A percentile compares a stretch with the other conserved stretches of the same genome.
These are phyloP conservation scores for Aspergillus hancockii DNA, from an alignment of 495 filamentous ascomycete genomes.

Conservation along the genomic window DNA sequence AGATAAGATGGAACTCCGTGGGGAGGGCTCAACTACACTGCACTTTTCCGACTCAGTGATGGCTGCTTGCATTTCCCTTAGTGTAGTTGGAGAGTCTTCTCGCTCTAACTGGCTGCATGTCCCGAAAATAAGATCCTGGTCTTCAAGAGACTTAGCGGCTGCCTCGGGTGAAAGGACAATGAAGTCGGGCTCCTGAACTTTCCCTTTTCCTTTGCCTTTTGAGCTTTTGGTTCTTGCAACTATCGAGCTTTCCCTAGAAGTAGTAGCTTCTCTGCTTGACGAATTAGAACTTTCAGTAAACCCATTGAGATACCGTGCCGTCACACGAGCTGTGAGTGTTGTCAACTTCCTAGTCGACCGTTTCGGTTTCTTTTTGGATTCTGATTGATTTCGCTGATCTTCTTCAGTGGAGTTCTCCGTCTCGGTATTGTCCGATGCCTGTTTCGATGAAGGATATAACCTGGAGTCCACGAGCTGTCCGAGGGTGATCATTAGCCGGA, in stretches of 20 bases:
- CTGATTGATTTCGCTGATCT: constrained; percentile 15
- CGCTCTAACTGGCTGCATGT: constrained; percentile 86
- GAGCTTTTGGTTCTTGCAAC: constrained; percentile 1
- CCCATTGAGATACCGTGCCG: constrained; percentile 61
- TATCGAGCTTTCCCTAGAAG: constrained; percentile 22
- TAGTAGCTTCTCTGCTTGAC: constrained; percentile 20
- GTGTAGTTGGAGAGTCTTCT: constrained; percentile 68
- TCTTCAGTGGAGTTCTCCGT: constrained; percentile 16
- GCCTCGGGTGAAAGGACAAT: constrained; percentile 72
- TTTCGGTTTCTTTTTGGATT: constrained; percentile 49
- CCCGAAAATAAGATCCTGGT: constrained; percentile 86
- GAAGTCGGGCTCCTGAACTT: constrained; percentile 35
- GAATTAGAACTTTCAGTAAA: constrained; percentile 15
- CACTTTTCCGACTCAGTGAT: constrained; percentile 59
- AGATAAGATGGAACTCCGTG: not conserved
- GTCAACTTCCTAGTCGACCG: constrained; percentile 69
- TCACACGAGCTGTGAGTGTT: constrained; percentile 85
- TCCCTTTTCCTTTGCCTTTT: constrained; percentile 25
- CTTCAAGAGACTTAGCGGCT: constrained; percentile 64
- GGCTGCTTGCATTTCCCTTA: constrained; percentile 69
- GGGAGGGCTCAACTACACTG: not conserved
- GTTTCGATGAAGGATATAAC: constrained; percentile 18
- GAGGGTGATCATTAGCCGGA: constrained; percentile 5
- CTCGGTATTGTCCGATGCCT: constrained; percentile 10
- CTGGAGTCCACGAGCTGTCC: constrained; percentile 33